phyloP scores from a whole-genome alignment of 441 rosid species.

The Brassica balearica region DNA sequence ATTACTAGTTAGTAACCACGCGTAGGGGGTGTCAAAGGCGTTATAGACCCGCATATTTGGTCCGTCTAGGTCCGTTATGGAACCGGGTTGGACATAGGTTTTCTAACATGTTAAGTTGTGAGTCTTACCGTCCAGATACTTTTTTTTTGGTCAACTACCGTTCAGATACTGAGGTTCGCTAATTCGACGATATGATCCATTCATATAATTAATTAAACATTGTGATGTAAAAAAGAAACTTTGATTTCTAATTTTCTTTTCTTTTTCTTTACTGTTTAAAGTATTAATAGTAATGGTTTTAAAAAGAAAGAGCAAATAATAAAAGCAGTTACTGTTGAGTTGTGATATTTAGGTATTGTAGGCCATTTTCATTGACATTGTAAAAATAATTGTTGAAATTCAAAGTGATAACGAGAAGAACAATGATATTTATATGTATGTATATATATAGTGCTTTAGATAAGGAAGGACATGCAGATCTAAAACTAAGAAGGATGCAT shows the following conservation, averaged over 20 bases:
- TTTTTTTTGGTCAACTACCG: too few relatives aligned
- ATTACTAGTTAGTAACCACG: neutral
- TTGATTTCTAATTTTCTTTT: neutral
- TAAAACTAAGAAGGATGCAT: constrained; percentile 8
- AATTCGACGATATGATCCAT: neutral
- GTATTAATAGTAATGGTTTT: neutral
- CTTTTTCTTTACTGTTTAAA: neutral
- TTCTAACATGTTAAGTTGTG: neutral
- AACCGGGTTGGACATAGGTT: neutral
- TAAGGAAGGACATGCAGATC: constrained; percentile 36
- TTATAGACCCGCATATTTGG: neutral
- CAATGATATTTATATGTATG: constrained; percentile 8
- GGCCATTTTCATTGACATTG: constrained; percentile 30
- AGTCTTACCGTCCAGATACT: neutral
- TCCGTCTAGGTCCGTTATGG: neutral
- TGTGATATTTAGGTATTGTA: constrained; percentile 31
- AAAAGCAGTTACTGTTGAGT: constrained; percentile 27
- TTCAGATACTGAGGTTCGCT: neutral
- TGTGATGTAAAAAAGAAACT: neutral
- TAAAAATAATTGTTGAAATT: constrained; percentile 17
- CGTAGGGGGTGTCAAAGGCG: neutral
- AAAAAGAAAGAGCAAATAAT: neutral
- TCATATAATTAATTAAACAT: neutral
- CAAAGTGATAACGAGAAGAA: neutral
- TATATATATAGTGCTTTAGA: constrained; percentile 26